These are phyloP conservation scores for Leonotis leonurus DNA, from an alignment of 257 asterid genomes.

Conservation along the genomic window DNA sequence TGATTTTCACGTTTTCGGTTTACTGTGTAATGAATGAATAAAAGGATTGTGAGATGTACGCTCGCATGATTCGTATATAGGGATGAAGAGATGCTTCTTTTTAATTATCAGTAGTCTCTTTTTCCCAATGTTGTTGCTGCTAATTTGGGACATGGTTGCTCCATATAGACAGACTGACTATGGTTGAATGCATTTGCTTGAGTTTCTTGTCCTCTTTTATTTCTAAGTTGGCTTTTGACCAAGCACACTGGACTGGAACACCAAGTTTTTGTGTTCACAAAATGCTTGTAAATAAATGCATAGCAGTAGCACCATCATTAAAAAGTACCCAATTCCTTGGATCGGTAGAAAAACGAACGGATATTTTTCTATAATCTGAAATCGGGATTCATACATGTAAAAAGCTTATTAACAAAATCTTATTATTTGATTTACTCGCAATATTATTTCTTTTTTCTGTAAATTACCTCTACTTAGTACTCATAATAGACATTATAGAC, in stretches of 20 bases:
- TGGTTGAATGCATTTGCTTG: not conserved
- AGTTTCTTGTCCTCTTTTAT: not conserved
- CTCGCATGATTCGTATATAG: slow-evolving; percentile 17
- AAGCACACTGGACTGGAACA: not conserved
- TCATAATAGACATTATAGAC: no score
- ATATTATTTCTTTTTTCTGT: no score
- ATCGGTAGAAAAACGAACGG: no score
- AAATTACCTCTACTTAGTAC: no score
- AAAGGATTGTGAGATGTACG: slow-evolving; percentile 18
- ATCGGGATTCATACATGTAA: no score
- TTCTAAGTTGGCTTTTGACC: not conserved
- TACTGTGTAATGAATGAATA: slow-evolving; percentile 22
- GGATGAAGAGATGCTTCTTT: slow-evolving; percentile 27
- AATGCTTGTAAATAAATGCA: no score
- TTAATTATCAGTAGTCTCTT: slow-evolving; percentile 21
- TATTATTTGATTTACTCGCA: no score
- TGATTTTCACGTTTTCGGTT: not conserved
- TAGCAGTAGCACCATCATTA: no score
- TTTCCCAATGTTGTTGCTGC: slow-evolving; percentile 7
- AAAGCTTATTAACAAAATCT: no score
- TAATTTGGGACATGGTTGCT: not conserved
- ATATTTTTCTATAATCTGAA: no score
- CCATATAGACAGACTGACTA: not conserved
- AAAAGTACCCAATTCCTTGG: no score
- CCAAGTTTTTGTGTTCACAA: not conserved